Base-by-base conservation (phyloP, 2,329 filamentous ascomycete genomes). In the Ophiostoma piceae region DNA sequence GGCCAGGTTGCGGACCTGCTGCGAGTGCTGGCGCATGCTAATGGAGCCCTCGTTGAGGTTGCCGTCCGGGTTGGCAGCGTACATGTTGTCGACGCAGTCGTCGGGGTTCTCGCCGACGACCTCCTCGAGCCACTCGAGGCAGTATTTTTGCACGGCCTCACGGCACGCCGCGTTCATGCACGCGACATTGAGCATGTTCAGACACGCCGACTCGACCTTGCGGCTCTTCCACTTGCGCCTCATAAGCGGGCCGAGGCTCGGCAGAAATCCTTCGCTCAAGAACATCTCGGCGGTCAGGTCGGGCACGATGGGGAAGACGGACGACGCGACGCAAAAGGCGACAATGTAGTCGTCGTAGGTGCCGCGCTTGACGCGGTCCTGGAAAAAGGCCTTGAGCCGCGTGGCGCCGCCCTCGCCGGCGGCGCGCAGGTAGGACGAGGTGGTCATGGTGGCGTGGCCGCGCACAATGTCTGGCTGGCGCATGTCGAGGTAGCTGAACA, bases 151-250 rank as follows among this genome's bases (percentile, higher is more conserved):
- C 71, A 98, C 91, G 9, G 91, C 90, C 74, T 94, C 91, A 29
- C 95, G 88, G 76, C 94, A 98, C 8, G 87, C 82, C 66, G 88
- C 85, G 77, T 96, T 91, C 79, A 97, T 91, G 79, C 93, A 97
- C 7, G 94, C 94, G 14, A 92, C 92, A 79, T 94, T 97, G 71
- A 99, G 84, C 80, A 99, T 88, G 76, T 97, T 92, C 74, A 99
- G 80, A 66, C 92, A 90, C 2, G 93, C 91, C 71, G 91, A 90
- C 79, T 97, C 93, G 29, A 98, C 90, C 75, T 92, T 92, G 74
- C 87, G 86, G 77, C 90, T 94, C 82, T 94, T 96, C 82, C 90
- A 91, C 77, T 90, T 92, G 74, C 89, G 87, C 73, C 90, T 85
- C 79, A 96, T 90, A 69, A 96, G 82, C 16, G 90, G 87, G 19